These are phyloP conservation scores for Pyrenochaeta sp. DNA, from an alignment of 2,329 filamentous ascomycete species.

Conservation along the genomic window DNA sequence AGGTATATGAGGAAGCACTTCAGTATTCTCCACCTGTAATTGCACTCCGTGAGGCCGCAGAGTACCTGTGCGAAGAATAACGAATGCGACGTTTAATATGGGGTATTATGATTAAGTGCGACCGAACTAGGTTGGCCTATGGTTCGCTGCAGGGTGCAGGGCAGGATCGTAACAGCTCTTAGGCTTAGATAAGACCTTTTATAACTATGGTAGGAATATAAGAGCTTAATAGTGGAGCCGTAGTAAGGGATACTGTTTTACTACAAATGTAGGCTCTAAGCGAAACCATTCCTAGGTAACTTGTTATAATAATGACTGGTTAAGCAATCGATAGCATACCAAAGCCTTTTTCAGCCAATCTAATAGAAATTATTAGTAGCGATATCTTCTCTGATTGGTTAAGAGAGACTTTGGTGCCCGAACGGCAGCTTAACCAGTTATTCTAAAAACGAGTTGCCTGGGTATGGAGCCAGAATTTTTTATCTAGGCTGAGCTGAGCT, in stretches of 20 bases:
- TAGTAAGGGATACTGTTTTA: not conserved
- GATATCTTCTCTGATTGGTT: too few relatives aligned
- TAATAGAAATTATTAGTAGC: too few relatives aligned
- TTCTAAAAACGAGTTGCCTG: too few relatives aligned
- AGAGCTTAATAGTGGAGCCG: not conserved
- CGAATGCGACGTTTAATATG: not conserved
- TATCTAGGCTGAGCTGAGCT: too few relatives aligned
- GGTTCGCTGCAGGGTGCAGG: not conserved
- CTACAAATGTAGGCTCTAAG: too few relatives aligned
- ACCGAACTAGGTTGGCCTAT: not conserved
- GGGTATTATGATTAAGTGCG: not conserved
- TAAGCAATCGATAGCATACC: too few relatives aligned
- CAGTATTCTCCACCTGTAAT: not conserved
- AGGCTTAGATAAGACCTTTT: not conserved
- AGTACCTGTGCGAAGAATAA: not conserved
- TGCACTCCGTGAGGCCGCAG: not conserved
- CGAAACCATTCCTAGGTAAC: not conserved
- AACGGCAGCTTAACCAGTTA: too few relatives aligned
- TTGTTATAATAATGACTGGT: too few relatives aligned
- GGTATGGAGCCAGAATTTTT: too few relatives aligned
- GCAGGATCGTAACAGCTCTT: not conserved
- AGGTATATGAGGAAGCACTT: not conserved
- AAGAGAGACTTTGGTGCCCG: too few relatives aligned
- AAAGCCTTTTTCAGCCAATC: too few relatives aligned
- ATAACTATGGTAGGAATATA: not conserved